Evolutionary conservation across 805 yeast genomes (phyloP).

Genomic region (Saturnispora sanitii): DNA sequence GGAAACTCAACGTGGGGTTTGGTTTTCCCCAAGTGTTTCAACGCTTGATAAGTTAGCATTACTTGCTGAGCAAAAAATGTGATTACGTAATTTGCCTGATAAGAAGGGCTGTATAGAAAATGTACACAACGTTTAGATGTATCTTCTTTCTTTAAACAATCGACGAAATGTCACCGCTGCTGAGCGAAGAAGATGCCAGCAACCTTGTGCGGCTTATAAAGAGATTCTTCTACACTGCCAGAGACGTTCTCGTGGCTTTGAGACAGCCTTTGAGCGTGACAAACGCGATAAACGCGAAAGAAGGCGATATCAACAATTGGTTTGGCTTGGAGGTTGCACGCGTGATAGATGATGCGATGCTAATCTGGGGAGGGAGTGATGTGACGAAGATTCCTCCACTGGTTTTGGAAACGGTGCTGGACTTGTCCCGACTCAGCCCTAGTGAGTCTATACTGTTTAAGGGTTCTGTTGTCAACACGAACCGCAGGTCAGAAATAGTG

Average conservation of each 20-base stretch:
- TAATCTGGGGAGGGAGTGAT: constrained; percentile 45
- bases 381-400: constrained; percentile 57
- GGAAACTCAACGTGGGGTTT: constrained; percentile 55
- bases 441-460: constrained; percentile 20
- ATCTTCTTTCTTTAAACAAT: neutral
- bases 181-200: constrained; percentile 26
- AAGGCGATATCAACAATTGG: constrained; percentile 45
- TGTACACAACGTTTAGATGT: too few relatives aligned
- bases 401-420: constrained; percentile 65
- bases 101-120: too few relatives aligned
- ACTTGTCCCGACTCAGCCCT: constrained; percentile 19
- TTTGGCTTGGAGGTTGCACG: constrained; percentile 40
- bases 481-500: constrained; percentile 73
- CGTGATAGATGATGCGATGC: neutral
- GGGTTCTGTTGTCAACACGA: constrained; percentile 44
- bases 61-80: neutral
- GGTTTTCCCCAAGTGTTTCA: constrained; percentile 2
- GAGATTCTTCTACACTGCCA: constrained; percentile 57
- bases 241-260: constrained; percentile 36
- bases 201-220: constrained; percentile 28
- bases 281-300: neutral
- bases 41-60: neutral
- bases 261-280: constrained; percentile 14
- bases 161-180: constrained; percentile 12
- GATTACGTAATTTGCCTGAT: neutral